Base-by-base conservation (phyloP, 2,329 filamentous ascomycete genomes). In the Davidsoniella neocaledoniae region DNA sequence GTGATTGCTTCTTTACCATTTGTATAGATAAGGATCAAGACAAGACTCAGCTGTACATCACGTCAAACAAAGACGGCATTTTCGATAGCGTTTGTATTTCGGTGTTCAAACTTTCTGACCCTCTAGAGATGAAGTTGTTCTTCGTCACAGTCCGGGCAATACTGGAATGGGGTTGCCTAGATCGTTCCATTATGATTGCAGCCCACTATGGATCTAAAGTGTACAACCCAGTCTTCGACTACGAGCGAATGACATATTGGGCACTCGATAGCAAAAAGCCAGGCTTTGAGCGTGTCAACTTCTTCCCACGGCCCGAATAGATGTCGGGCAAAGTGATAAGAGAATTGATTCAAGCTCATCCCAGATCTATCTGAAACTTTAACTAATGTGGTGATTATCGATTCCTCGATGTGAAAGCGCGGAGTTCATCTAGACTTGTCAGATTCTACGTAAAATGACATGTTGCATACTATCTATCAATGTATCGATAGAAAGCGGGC, bases 1-100 rank as follows among this genome's bases (percentile, higher is more conserved):
- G 48, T 16, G 48, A 49, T 21, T 49, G 48, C 16, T 49, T 49
- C 40, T 49, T 49, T 17, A 49, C 48, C 3, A 7, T 49, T 8
- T 33, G 40, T 19, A 25, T 49, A 19, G 48, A 49, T 7, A 49
- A 21, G 16, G 48, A 49, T 23, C 37, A 44, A 29, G 21, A 29
- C 33, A 49, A 43, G 12, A 29, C 43, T 4, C 48, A 39, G 36
- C 33, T 44, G 5, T 49, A 49, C 41, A 29, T 49, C 6, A 43
- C 48, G 3, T 21, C 48, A 43, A 23, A 33, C 17, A n/a, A 29
- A 3, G 41, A 43, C 2, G 29, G 16, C 2, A 14, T 4, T 7
- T 23, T 25, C 7, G 25, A 44, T 25, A 49, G 48, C 16, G 41
- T 23, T 25, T 49, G 48, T 25, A 16, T 49, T 14, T 41, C 36